Base-by-base conservation (phyloP, 495 filamentous ascomycete genomes). In the Evernia prunastri region DNA sequence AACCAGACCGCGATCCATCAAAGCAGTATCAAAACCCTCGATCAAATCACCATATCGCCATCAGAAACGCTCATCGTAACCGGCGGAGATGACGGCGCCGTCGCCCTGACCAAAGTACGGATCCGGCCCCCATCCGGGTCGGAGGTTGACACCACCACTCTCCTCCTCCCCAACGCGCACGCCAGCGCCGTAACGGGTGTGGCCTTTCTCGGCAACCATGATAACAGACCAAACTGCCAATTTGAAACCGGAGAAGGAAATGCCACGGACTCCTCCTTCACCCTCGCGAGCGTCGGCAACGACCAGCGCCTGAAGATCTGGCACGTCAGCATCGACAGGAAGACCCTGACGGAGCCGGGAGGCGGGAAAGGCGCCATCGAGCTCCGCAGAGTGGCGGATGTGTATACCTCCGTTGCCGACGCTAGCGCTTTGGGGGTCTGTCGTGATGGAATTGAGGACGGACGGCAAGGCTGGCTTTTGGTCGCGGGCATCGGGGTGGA, bases 231-330 rank as follows among this genome's bases (percentile, higher is more conserved):
- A 1, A 11, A 27, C n/a, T 1, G 1, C 1, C n/a, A 13, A 13
- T n/a, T n/a, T 25, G 13, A 59, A 1, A 35, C 65, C 10, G 23
- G 4, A 7, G 49, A 17, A 4, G 57, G 57, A 0, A 67, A 51
- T 0, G 36, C 27, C 29, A 27, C 33, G 10, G 17, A n/a, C n/a
- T n/a, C n/a, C n/a, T n/a, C 20, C 9, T 75, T n/a, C 68, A 54
- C n/a, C 63, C 56, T 91, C 4, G 82, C 83, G 9, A 87, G 84
- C 2, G 82, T 85, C 0, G 86, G 90, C 33, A 91, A 89, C 62
- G 94, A 97, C 70, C 92, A 96, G 76, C 80, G 86, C 27, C 70
- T 96, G 61, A 90, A 89, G 70, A 66, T 87, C 4, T 97, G 93
- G 92, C 70, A 67, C 2, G 66, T 87, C 25, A 61, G 60, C 0